Evolutionary conservation across 306 rosid species (phyloP), one percentile per base, ranked within the genome.

Genomic region (Gillenia trifoliata): DNA sequence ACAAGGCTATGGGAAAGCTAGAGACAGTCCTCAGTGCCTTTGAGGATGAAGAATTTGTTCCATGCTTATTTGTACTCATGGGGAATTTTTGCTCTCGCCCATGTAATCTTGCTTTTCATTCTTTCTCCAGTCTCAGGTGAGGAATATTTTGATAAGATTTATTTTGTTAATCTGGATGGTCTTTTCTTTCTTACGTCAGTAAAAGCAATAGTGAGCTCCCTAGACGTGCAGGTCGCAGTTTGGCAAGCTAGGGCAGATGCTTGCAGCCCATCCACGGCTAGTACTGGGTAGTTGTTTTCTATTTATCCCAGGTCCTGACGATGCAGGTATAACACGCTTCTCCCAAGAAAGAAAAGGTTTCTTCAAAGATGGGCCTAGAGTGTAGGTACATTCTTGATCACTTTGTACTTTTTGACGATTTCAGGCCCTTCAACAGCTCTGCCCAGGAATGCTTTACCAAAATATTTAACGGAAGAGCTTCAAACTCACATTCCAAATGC

Each of bases 271-370:
- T 83, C 80, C 89, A 64, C 87, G 90, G 79, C 82, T 90, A 50
- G 85, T 66, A 75, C 91, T 90, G 89, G 74, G 83, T 68, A 88
- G 98, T 71, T 70, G 78, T 52, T 94, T 94, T 82, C 86, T 94
- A 28, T 94, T 94, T 84, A 91, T 94, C 80, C 97, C 97, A 3
- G 97, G 98, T 64, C 98, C 97, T 75, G 95, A 89, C 76, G 98
- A 91, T 82, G 85, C 94, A 87, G 96, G 97, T 94, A 87, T 68
- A 5, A 52, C 36, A 64, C 56, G 54, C 50, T 57, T 43, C 29
- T 56, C 54, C 36, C 15, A 26, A 17, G 31, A 23, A 43, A 23
- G 8, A 23, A 30, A 4, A 41, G 12, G 7, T 25, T 49, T 59
- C 36, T 63, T 79, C 6, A 40, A 57, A 52, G 52, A 31, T 70